Evolutionary conservation across 805 yeast species (phyloP).

Genomic region (Kazachstania psychrophila): DNA sequence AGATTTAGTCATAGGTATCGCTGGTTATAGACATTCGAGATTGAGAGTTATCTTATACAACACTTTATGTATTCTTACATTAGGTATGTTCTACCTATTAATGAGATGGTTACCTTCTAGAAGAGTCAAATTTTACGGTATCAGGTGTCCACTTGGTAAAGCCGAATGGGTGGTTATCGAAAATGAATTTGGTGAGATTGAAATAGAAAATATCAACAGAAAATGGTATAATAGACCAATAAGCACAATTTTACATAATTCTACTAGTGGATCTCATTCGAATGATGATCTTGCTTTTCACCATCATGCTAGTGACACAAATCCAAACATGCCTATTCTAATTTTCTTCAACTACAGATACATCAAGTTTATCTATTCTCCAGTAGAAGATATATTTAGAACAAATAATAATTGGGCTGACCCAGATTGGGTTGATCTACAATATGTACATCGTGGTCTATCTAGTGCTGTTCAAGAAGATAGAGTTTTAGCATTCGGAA

Average conservation of each 20-base stretch:
- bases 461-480: constrained; percentile 60
- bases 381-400: constrained; percentile 75
- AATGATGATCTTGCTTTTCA: constrained; percentile 7
- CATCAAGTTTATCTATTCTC: constrained; percentile 72
- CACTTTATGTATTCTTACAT: constrained; percentile 44
- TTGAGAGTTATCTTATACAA: constrained; percentile 42
- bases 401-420: constrained; percentile 86
- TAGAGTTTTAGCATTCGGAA: constrained; percentile 66
- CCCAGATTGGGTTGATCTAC: constrained; percentile 57
- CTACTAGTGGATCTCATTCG: constrained; percentile 16
- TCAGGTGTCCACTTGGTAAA: constrained; percentile 56
- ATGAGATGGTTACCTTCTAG: constrained; percentile 82
- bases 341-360: constrained; percentile 75
- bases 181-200: constrained; percentile 84
- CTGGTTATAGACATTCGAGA: constrained; percentile 62
- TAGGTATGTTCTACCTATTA: constrained; percentile 65
- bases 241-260: constrained; percentile 48
- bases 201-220: constrained; percentile 46
- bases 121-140: constrained; percentile 59
- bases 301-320: constrained; percentile 23
- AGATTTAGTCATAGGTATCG: constrained; percentile 88
- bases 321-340: constrained; percentile 50
- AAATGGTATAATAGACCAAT: constrained; percentile 61
- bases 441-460: constrained; percentile 52
- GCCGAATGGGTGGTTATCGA: constrained; percentile 93